Base-by-base conservation (phyloP, 441 rosid species). In the Codiaeum variegatum region DNA sequence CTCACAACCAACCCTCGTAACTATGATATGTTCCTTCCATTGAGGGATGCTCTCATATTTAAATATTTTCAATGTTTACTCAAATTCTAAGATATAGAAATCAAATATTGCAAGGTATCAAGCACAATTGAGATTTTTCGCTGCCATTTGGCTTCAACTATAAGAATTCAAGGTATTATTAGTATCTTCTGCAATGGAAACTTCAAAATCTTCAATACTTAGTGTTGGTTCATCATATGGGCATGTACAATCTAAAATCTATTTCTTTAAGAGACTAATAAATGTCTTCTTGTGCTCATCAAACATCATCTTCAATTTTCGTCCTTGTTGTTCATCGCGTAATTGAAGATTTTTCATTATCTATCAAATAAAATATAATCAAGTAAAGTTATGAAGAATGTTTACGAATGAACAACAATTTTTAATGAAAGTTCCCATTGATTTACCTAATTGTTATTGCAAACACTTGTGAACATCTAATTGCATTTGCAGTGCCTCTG, bases 401-500 rank as follows among this genome's bases (percentile, higher is more conserved):
- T 19, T 6, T 15, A 28, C 9, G 5, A 28, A 58, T 28, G 15
- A 10, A 24, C 16, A 24, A 55, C 21, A 59, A 21, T 28, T 16
- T 6, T 5, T 34, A 59, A 40, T 44, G 23, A 47, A 59, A 12
- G 3, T 59, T 70, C 31, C 32, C 52, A 52, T 42, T 42, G 65
- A 19, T 18, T 18, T 87, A 92, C 97, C 94, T 75, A 94, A 73
- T 78, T 92, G 99, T 72, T 94, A 97, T 49, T 92, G 96, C 58
- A 94, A 92, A 79, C 85, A 87, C 88, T 87, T 85, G 74, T 94
- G 98, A 62, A 91, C 94, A 75, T 92, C 97, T 36, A 91, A 76
- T 67, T 91, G 99, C 70, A 92, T 82, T 69, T 85, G 90, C 66
- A 92, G 77, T 18, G 98, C 96, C 83, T 94, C 99, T 69, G 80